Evolutionary conservation across 768 basidiomycete genomes (phyloP).

Genomic region (Fomitopsis serialis): DNA sequence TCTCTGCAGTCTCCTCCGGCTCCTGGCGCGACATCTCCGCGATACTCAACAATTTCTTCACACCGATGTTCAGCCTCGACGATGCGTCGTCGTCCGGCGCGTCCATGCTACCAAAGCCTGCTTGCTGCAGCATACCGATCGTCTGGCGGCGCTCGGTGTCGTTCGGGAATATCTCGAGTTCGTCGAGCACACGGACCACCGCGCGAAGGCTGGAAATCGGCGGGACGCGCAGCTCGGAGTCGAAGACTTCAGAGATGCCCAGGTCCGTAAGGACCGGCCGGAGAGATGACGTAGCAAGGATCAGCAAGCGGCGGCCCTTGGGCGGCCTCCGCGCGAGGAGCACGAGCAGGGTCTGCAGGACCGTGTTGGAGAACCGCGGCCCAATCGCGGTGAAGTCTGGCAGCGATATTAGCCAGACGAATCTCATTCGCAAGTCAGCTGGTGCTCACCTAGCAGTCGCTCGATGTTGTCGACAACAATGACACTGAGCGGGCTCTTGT

Average conservation of each 20-base stretch:
- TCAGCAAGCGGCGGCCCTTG: slow-evolving; percentile 87
- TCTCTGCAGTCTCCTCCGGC: slow-evolving; percentile 73
- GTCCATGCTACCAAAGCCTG: slow-evolving; percentile 53
- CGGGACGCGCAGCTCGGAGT: slow-evolving; percentile 80
- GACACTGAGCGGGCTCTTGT: slow-evolving; percentile 95
- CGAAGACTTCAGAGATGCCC: slow-evolving; percentile 85
- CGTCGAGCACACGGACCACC: slow-evolving; percentile 72
- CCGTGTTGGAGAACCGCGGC: slow-evolving; percentile 91
- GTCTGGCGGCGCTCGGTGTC: slow-evolving; percentile 51
- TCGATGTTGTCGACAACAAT: slow-evolving; percentile 95
- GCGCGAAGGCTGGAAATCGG: slow-evolving; percentile 68
- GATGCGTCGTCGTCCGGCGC: slow-evolving; percentile 38
- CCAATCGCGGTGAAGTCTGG: slow-evolving; percentile 98
- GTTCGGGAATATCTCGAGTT: slow-evolving; percentile 70
- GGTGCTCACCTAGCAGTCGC: slow-evolving; percentile 72
- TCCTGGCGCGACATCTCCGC: slow-evolving; percentile 98
- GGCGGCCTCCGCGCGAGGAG: slow-evolving; percentile 87
- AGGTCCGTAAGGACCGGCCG: slow-evolving; percentile 82
- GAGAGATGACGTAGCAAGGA: slow-evolving; percentile 90
- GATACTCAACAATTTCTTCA: slow-evolving; percentile 88
- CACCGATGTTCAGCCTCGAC: slow-evolving; percentile 64
- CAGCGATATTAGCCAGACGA: not conserved
- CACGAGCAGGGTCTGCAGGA: slow-evolving; percentile 86
- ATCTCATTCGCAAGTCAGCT: not conserved
- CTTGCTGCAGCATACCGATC: slow-evolving; percentile 62